Conservation (phyloP, 495 filamentous ascomycete genomes). For the Hypoxylon lienhwacheense region DNA sequence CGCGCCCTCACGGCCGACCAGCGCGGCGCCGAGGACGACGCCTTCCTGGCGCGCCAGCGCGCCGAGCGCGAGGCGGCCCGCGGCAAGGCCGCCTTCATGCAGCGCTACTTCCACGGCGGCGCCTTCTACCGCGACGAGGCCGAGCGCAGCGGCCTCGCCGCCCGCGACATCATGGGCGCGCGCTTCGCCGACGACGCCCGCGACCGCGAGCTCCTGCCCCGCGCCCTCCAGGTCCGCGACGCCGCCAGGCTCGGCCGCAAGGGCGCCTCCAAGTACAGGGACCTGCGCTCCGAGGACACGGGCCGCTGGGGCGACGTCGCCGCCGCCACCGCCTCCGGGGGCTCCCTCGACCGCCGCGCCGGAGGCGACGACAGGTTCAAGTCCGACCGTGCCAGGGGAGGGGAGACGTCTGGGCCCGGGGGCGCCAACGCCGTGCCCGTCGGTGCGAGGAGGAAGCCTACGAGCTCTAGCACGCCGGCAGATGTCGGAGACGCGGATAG, state of each 20-base stretch:
- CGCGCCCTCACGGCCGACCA: constrained; percentile 86
- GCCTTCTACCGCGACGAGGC: constrained; percentile 89
- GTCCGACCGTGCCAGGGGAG: constrained; percentile 63
- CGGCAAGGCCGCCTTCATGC: constrained; percentile 88
- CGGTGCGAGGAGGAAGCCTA: constrained; percentile 56
- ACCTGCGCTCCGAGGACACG: constrained; percentile 90
- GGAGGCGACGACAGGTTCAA: constrained; percentile 79
- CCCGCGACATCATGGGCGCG: constrained; percentile 78
- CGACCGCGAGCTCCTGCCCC: constrained; percentile 78
- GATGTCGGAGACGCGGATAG: constrained; percentile 39
- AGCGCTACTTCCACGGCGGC: constrained; percentile 95
- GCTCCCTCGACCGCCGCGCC: too few relatives aligned
- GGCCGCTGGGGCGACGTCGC: constrained; percentile 74
- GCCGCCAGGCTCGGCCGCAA: constrained; percentile 93
- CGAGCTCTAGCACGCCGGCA: constrained; percentile 42
- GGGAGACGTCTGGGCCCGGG: constrained; percentile 46
- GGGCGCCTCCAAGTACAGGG: constrained; percentile 85
- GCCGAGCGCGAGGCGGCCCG: constrained; percentile 83
- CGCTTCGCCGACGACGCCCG: constrained; percentile 76
- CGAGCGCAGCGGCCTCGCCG: constrained; percentile 69
- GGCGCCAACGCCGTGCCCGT: constrained; percentile 65
- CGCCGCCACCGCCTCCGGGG: too few relatives aligned
- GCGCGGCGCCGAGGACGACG: constrained; percentile 81
- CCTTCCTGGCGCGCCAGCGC: constrained; percentile 73
- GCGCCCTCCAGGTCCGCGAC: constrained; percentile 92